A percentile compares a stretch with the other conserved stretches of the same genome.
Evolutionary conservation across 2,329 filamentous ascomycete species (phyloP).

Genomic region (Colletotrichum sp.): DNA sequence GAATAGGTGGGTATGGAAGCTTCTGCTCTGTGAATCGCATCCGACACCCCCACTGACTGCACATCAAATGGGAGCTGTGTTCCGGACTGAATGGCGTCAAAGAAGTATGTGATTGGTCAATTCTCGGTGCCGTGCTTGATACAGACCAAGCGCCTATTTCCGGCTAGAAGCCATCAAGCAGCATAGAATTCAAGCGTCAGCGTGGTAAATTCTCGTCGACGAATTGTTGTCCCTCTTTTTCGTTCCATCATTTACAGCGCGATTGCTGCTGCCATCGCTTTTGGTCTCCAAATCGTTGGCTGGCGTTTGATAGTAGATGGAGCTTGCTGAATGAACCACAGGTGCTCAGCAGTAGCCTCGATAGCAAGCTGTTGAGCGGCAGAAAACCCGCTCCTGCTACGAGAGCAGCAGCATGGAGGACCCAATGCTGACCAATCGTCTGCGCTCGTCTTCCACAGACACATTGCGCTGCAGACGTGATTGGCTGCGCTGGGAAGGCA

Average conservation of each 20-base stretch:
- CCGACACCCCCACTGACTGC: neutral
- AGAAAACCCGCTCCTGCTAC: neutral
- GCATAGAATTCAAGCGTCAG: neutral
- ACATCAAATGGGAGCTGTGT: slow-evolving; percentile 4
- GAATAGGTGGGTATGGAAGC: neutral
- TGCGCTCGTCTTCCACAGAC: neutral
- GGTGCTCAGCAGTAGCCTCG: neutral
- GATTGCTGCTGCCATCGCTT: neutral
- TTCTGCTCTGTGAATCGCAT: neutral
- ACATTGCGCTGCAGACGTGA: neutral
- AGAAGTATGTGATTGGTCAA: neutral
- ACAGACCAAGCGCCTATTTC: neutral
- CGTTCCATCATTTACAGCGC: neutral
- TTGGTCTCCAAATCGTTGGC: neutral
- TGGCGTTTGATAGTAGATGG: neutral
- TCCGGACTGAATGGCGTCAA: neutral
- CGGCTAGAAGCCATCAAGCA: neutral
- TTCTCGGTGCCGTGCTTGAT: neutral
- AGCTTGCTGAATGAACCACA: neutral
- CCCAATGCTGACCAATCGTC: neutral
- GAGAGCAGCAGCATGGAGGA: neutral
- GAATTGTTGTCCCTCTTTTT: neutral
- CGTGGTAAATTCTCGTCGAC: neutral
- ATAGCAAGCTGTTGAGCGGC: neutral
- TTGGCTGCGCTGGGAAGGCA: neutral